Base-by-base conservation (phyloP, 2,329 filamentous ascomycete genomes). In the Fusarium beomiforme region DNA sequence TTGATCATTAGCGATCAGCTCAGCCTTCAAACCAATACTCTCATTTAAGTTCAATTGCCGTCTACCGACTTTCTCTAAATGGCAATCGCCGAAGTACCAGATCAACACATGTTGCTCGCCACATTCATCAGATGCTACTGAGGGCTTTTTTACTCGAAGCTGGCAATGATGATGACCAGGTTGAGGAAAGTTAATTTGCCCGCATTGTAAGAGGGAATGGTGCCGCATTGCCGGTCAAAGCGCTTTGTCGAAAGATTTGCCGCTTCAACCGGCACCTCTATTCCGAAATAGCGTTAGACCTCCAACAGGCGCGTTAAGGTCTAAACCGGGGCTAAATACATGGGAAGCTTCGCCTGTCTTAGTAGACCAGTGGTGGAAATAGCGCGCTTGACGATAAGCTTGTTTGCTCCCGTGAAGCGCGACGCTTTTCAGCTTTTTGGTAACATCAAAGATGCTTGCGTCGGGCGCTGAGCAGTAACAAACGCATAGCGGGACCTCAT, bases 231-330 rank as follows among this genome's bases (percentile, higher is more conserved):
- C 51, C 51, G 37, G 26, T 33, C n/a, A 44, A 24, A 33, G 51
- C 17, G 37, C 2, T 1, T 3, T 0, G 2, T 33, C n/a, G 21
- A 7, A 12, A 33, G 11, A 31, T 16, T 33, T 11, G 1, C 0
- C 6, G 21, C 34, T 39, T 9, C 16, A 21, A 1, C 24, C 49
- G 49, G 51, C 51, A 55, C 7, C 10, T 23, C 16, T 7, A 1
- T 8, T 33, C 26, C 51, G 51, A 44, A 1, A 19, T 12, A 23
- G 29, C 31, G 11, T 44, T 5, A 11, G 41, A 42, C 21, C 21
- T 11, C 9, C 5, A 5, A 9, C 13, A 5, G 11, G 36, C 36
- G 36, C 36, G n/a, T 39, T 13, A n/a, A 11, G 4, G 36, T 13
- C 36, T 12, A 39, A 39, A 8, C 19, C 19, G 12, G 5, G 11